A percentile compares a stretch with the other conserved stretches of the same genome.
Evolutionary conservation across 2,329 filamentous ascomycete genomes (phyloP).

Genomic region (Xylaria sp.): DNA sequence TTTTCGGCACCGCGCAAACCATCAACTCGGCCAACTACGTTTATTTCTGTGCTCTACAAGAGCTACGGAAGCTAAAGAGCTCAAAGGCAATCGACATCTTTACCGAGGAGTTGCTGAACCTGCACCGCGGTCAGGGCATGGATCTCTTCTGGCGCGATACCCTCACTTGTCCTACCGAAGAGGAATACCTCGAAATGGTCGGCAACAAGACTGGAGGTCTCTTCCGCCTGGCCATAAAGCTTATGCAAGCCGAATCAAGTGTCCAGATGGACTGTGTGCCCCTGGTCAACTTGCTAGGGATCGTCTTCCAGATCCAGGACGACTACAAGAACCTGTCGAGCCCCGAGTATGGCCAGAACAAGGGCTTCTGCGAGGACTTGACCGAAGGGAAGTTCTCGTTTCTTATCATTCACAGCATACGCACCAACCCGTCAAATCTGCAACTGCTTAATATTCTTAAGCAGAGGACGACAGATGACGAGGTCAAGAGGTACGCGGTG

Average conservation of each 20-base stretch:
- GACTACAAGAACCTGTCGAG: constrained; percentile 89
- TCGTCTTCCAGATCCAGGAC: constrained; percentile 88
- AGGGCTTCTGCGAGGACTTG: constrained; percentile 92
- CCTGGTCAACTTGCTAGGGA: constrained; percentile 81
- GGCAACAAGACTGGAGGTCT: constrained; percentile 87
- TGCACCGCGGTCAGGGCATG: constrained; percentile 88
- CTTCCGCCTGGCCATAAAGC: constrained; percentile 81
- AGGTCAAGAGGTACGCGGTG: constrained; percentile 90
- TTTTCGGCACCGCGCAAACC: constrained; percentile 84
- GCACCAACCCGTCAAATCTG: constrained; percentile 70
- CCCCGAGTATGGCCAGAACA: constrained; percentile 79
- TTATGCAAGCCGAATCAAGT: constrained; percentile 78
- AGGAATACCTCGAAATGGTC: constrained; percentile 94
- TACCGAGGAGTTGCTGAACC: constrained; percentile 79
- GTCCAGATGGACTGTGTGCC: constrained; percentile 71
- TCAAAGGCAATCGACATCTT: constrained; percentile 70
- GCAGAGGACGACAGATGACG: constrained; percentile 82
- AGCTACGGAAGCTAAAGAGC: constrained; percentile 72
- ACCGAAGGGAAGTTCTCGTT: constrained; percentile 98
- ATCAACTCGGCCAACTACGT: constrained; percentile 92
- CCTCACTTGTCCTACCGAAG: constrained; percentile 79
- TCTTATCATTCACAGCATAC: constrained; percentile 91
- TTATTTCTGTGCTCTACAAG: constrained; percentile 78
- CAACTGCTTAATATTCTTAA: constrained; percentile 90
- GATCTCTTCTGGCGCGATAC: constrained; percentile 89